phyloP scores from a whole-genome alignment of 768 basidiomycete genomes.

The Agaricus sinodeliciosus region DNA sequence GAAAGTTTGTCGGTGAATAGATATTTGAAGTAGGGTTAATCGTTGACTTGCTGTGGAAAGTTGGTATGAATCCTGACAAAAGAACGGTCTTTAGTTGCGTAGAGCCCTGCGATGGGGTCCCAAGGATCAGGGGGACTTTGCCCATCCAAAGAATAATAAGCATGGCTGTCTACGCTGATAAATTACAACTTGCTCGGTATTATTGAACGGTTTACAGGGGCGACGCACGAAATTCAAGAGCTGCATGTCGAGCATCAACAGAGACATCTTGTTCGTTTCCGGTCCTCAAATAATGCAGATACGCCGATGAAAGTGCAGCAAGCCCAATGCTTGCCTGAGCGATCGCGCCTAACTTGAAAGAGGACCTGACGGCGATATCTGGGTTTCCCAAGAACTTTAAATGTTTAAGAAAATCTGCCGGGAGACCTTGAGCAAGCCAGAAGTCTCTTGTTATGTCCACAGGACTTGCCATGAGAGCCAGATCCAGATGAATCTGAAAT shows the following conservation, averaged over 20 bases:
- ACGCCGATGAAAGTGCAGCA: slow-evolving; percentile 45
- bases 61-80: slow-evolving; percentile 57
- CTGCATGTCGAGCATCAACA: slow-evolving; percentile 51
- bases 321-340: slow-evolving; percentile 52
- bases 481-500: too few relatives aligned
- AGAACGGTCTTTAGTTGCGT: slow-evolving; percentile 41
- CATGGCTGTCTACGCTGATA: slow-evolving; percentile 36
- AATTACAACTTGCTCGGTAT: neutral
- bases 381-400: slow-evolving; percentile 31
- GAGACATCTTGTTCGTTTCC: slow-evolving; percentile 39
- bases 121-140: slow-evolving; percentile 27
- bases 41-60: slow-evolving; percentile 47
- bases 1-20: neutral
- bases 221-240: slow-evolving; percentile 44
- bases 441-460: slow-evolving; percentile 19
- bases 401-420: slow-evolving; percentile 25
- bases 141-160: slow-evolving; percentile 41
- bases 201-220: neutral
- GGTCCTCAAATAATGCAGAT: slow-evolving; percentile 40
- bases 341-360: slow-evolving; percentile 45
- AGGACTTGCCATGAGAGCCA: neutral
- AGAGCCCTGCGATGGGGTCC: slow-evolving; percentile 48
- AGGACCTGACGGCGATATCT: slow-evolving; percentile 41
- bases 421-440: slow-evolving; percentile 37
- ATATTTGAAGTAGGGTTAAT: neutral